Percentiles rank a stretch among this genome's conserved stretches.
Conservation (phyloP, 306 rosid genomes). For the Vicia villosa region DNA sequence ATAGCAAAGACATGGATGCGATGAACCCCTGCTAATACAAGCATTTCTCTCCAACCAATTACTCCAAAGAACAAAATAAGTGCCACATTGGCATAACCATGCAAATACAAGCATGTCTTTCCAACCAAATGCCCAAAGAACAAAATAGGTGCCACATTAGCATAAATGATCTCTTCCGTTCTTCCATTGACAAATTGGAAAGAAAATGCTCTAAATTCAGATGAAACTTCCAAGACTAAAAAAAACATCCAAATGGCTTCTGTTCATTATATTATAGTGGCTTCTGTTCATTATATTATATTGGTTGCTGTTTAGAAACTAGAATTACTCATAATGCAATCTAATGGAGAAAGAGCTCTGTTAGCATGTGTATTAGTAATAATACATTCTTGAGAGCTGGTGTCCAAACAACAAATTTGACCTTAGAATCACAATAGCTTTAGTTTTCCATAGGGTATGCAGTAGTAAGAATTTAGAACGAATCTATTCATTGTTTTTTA, state of each 20-base stretch:
- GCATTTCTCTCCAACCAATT: slow-evolving; percentile 1
- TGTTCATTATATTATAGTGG: not conserved
- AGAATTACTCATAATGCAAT: slow-evolving; percentile 1
- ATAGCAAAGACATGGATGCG: not conserved
- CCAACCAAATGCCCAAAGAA: not conserved
- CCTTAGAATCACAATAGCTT: not conserved
- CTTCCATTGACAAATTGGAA: not conserved
- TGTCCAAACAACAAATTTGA: not conserved
- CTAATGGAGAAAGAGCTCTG: slow-evolving; percentile 6
- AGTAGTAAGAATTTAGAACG: slow-evolving; percentile 16
- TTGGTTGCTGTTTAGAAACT: slow-evolving; percentile 1
- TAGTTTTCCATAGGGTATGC: not conserved
- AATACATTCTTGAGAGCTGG: not conserved
- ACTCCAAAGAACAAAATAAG: not conserved
- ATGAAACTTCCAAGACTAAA: not conserved
- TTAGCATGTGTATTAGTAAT: not conserved
- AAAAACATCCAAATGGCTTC: slow-evolving; percentile 7
- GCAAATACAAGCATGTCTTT: slow-evolving; percentile 10
- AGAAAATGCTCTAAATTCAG: not conserved
- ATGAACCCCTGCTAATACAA: not conserved
- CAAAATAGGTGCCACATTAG: not conserved
- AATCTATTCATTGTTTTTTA: slow-evolving; percentile 8
- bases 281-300: not conserved
- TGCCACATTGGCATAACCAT: not conserved
- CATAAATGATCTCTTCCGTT: not conserved